Evolutionary conservation across 306 rosid genomes (phyloP).

Genomic region (Cucurbita argyrosperma): DNA sequence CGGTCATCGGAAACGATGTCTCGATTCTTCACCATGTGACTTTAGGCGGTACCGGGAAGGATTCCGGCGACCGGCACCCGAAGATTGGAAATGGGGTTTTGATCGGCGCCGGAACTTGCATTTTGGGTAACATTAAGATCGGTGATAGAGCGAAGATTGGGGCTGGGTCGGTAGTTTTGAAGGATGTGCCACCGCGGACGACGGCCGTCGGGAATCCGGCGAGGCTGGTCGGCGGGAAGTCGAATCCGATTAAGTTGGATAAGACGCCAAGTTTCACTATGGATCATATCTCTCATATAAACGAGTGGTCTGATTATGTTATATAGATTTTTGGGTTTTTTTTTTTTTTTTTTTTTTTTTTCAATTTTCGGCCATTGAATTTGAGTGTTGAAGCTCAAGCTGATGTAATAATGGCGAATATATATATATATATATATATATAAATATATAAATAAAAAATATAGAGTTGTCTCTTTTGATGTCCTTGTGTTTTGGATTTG

Average conservation of each 20-base stretch:
- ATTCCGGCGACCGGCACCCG: constrained; percentile 70
- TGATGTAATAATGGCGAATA: constrained; percentile 11
- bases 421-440: too few relatives aligned
- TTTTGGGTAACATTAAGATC: constrained; percentile 60
- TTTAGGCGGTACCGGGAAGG: constrained; percentile 85
- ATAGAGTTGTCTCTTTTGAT: too few relatives aligned
- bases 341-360: background rate
- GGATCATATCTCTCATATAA: constrained; percentile 64
- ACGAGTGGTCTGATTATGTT: constrained; percentile 66
- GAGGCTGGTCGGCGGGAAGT: constrained; percentile 70
- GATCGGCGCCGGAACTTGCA: constrained; percentile 85
- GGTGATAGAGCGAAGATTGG: constrained; percentile 87
- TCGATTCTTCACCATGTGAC: constrained; percentile 83
- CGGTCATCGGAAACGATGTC: constrained; percentile 79
- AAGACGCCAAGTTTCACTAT: constrained; percentile 70
- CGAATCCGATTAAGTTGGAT: constrained; percentile 52
- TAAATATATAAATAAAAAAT: too few relatives aligned
- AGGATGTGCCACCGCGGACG: constrained; percentile 82
- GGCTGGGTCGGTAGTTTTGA: constrained; percentile 75
- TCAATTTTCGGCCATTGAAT: background rate
- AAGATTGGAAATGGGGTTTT: constrained; percentile 88
- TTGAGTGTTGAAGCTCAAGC: constrained; percentile 27
- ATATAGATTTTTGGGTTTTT: constrained; percentile 28
- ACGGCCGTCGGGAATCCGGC: constrained; percentile 91
- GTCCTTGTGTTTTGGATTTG: too few relatives aligned